Conservation (phyloP, 768 basidiomycete species). For the Psilocybe subaeruginosa region DNA sequence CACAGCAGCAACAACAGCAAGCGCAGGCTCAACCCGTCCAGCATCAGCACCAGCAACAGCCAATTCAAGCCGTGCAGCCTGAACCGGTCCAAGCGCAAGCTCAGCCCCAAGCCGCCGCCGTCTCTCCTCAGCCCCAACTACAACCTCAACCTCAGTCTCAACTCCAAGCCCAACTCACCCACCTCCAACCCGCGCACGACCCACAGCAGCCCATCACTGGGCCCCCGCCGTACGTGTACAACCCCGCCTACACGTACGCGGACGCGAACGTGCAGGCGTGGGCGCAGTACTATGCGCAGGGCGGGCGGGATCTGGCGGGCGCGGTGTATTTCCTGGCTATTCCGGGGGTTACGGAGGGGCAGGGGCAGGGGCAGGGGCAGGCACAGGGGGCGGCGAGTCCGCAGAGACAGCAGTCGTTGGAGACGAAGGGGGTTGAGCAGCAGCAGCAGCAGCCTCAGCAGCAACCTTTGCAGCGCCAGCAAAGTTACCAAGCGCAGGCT, state of each 20-base stretch:
- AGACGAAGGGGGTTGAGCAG: conserved; percentile 14
- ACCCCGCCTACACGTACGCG: conserved; percentile 68
- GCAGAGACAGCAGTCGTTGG: conserved; percentile 12
- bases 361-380: conserved; percentile 19
- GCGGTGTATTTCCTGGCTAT: conserved; percentile 81
- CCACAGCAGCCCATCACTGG: conserved; percentile 28
- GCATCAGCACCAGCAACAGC: not conserved
- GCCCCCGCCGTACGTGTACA: conserved; percentile 59
- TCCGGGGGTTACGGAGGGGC: conserved; percentile 59
- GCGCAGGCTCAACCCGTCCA: conserved; percentile 13
- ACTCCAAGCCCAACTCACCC: conserved; percentile 24
- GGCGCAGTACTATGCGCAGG: conserved; percentile 85
- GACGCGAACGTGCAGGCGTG: conserved; percentile 86
- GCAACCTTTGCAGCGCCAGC: conserved; percentile 17
- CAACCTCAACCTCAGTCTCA: conserved; percentile 25
- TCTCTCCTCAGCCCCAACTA: conserved; percentile 29
- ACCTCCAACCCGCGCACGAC: conserved; percentile 7
- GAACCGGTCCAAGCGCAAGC: conserved; percentile 6
- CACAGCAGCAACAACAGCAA: conserved; percentile 15
- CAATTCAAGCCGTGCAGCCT: not conserved
- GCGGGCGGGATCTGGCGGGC: conserved; percentile 74
- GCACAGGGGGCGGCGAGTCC: conserved; percentile 11
- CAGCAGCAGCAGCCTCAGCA: conserved; percentile 15
- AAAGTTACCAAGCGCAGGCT: conserved; percentile 14
- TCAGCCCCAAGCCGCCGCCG: conserved; percentile 25